Base-by-base conservation (phyloP, 1,284 basidiomycete genomes). In the Ganoderma multipileum region DNA sequence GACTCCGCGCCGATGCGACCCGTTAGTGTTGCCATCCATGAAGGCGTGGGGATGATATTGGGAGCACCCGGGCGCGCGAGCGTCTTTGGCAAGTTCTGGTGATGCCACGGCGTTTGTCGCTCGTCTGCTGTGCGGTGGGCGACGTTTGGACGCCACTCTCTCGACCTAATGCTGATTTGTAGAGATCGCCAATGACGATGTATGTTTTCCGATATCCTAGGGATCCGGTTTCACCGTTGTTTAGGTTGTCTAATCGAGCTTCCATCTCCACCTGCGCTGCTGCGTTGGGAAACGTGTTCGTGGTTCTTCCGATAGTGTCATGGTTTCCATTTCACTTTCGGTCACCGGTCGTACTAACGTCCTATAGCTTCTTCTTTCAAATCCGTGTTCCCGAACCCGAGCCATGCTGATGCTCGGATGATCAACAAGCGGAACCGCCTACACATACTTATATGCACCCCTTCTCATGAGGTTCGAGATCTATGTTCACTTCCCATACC, bases 1-100 rank as follows among this genome's bases (percentile, higher is more conserved):
- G 92, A 94, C 77, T 88, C 88, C 12, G 85, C 89, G 18, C 89
- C 91, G 8, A 91, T 93, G 88, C 81, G 91, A 26, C 91, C 91
- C 2, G 91, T 93, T 30, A 92, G 89, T 75, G 87, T 87, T 47
- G 92, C 90, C 20, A 88, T 93, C 33, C 89, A 91, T 72, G 89
- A 89, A 69, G 89, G 91, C 7, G 85, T 92, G 39, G 88, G 89
- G 7, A 82, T 91, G 74, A 80, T 93, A 54, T 77, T 91, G 6
- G 85, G 89, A 3, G 71, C 82, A 14, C 74, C 80, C 2, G 82
- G 83, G 28, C 79, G 87, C 41, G 82, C 84, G 3, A 91, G 89
- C 75, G 86, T 91, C 42, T 86, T 93, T 76, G 85, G 91, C 52
- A 87, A 85, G 78, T 86, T 92, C 68, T 92, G 91, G 90, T 89